These are phyloP conservation scores for Leccinum subgranulosum DNA, from an alignment of 768 basidiomycete species.

Conservation along the genomic window DNA sequence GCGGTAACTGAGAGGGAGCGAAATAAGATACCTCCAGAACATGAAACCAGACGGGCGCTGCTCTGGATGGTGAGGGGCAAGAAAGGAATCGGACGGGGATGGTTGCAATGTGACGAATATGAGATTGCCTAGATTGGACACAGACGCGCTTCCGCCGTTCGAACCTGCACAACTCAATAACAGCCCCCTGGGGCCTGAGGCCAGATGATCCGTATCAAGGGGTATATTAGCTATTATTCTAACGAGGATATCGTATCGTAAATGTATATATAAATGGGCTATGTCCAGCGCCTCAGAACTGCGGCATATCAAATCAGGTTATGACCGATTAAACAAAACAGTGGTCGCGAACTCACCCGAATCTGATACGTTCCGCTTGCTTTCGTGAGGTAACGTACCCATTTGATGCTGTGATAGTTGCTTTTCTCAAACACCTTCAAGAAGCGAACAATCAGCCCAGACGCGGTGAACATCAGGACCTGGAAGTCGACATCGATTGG, in stretches of 20 bases:
- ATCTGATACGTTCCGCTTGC: constrained; percentile 94
- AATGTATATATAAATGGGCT: constrained; percentile 16
- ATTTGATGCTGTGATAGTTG: constrained; percentile 92
- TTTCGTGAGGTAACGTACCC: constrained; percentile 94
- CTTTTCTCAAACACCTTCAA: constrained; percentile 97
- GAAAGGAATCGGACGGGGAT: constrained; percentile 12
- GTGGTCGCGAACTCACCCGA: constrained; percentile 55
- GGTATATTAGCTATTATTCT: constrained; percentile 26
- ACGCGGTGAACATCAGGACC: constrained; percentile 98
- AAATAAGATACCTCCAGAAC: constrained; percentile 46
- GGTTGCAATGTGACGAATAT: constrained; percentile 13
- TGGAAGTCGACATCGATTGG: constrained; percentile 99
- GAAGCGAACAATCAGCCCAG: constrained; percentile 94
- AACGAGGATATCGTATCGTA: constrained; percentile 25
- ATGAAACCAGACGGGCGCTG: constrained; percentile 30
- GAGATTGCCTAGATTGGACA: constrained; percentile 28
- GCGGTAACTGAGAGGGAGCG: neutral
- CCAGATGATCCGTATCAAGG: constrained; percentile 6
- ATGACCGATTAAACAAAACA: neutral
- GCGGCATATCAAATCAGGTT: constrained; percentile 2
- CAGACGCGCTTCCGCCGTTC: neutral
- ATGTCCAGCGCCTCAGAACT: constrained; percentile 27
- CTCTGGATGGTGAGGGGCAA: constrained; percentile 5
- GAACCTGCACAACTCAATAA: neutral
- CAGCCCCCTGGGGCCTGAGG: too few relatives aligned